A percentile compares a stretch with the other conserved stretches of the same genome.
These are phyloP conservation scores for Pouteria campechiana DNA, from an alignment of 179 eudicot genomes.

Conservation along the genomic window DNA sequence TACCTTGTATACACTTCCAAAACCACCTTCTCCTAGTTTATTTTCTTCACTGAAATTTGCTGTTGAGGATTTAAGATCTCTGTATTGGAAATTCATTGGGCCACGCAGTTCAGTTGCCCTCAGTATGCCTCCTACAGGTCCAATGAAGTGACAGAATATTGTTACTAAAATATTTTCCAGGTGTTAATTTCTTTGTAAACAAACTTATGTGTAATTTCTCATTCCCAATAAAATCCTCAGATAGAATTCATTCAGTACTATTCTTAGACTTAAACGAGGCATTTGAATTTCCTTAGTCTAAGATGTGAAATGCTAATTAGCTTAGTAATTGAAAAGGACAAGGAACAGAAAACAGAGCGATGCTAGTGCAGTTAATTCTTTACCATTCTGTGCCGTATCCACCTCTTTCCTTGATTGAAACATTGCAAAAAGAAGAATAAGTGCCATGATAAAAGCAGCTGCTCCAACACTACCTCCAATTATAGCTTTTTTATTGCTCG, in stretches of 20 bases:
- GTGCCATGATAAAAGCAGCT: conserved; percentile 12
- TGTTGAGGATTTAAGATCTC: conserved; percentile 24
- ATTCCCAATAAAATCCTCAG: too few relatives aligned
- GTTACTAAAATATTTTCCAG: too few relatives aligned
- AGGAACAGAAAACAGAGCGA: neutral
- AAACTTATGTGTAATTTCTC: too few relatives aligned
- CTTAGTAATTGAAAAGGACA: neutral
- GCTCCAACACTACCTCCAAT: conserved; percentile 35
- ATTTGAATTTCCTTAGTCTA: neutral
- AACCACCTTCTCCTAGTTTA: conserved; percentile 42
- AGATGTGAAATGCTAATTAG: too few relatives aligned
- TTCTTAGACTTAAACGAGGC: neutral
- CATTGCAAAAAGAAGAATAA: too few relatives aligned
- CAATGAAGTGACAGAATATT: too few relatives aligned
- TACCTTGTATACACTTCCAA: conserved; percentile 40
- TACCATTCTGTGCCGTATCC: conserved; percentile 9
- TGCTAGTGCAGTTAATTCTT: too few relatives aligned
- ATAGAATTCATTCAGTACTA: too few relatives aligned
- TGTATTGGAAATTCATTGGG: conserved; percentile 19
- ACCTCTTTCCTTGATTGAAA: too few relatives aligned
- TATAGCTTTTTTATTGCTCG: conserved; percentile 24
- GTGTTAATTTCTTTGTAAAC: too few relatives aligned
- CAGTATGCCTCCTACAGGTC: conserved; percentile 16
- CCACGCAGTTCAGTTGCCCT: conserved; percentile 32
- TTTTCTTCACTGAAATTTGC: conserved; percentile 22